Percentiles rank a stretch among this genome's conserved stretches.
phyloP scores from a whole-genome alignment of 1,139 yeast genomes.

The Zygosaccharomyces sapae region DNA sequence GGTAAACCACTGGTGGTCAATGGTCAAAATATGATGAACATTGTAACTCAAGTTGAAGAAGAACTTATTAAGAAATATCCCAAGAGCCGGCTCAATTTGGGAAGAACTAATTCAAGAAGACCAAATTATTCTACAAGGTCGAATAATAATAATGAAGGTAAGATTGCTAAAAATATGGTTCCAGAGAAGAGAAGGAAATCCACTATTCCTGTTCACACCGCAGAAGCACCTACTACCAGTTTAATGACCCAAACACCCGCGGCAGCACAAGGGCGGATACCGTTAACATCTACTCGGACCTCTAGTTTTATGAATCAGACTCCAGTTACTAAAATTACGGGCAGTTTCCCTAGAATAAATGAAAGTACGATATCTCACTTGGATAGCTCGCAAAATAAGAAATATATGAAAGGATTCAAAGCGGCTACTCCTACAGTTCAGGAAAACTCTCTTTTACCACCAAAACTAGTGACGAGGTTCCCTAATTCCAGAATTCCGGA shows the following conservation, averaged over 20 bases:
- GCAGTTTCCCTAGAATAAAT: not conserved
- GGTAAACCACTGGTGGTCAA: conserved; percentile 43
- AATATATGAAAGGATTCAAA: conserved; percentile 15
- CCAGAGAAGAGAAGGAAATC: conserved; percentile 3
- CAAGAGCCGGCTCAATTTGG: conserved; percentile 30
- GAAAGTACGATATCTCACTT: not conserved
- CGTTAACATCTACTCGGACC: not conserved
- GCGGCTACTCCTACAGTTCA: conserved; percentile 19
- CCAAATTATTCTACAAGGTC: not conserved
- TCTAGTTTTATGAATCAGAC: conserved; percentile 9
- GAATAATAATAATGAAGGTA: not conserved
- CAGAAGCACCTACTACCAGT: not conserved
- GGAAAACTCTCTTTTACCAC: conserved; percentile 15
- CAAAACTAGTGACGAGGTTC: conserved; percentile 14
- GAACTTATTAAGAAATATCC: conserved; percentile 36
- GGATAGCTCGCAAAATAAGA: conserved; percentile 8
- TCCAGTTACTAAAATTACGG: conserved; percentile 11
- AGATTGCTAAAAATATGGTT: conserved; percentile 7
- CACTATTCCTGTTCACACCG: not conserved
- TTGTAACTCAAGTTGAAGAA: conserved; percentile 43
- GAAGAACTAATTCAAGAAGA: conserved; percentile 9
- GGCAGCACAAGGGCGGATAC: not conserved
- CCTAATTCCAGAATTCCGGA: conserved; percentile 11
- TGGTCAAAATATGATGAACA: conserved; percentile 47
- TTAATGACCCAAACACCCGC: not conserved